Conservation (phyloP, 805 yeast genomes). For the Yarrowia osloensis region DNA sequence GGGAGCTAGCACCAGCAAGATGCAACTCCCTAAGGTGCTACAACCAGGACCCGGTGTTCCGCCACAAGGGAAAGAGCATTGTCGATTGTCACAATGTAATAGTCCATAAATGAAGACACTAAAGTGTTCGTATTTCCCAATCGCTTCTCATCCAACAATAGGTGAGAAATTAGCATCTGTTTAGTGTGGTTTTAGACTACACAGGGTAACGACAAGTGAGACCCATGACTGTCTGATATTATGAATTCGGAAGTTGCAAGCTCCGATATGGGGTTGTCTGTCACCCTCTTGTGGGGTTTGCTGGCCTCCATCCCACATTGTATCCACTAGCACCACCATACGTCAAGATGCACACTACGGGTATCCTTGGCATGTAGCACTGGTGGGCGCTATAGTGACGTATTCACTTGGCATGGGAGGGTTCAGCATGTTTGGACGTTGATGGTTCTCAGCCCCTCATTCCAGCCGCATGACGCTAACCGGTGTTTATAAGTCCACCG, state of each 20-base stretch:
- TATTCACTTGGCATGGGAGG: not conserved
- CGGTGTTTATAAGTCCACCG: slow-evolving; percentile 5
- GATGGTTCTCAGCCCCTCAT: slow-evolving; percentile 6
- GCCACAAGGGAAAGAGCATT: too few species aligned
- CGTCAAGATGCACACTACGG: not conserved
- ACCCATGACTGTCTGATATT: slow-evolving; percentile 3
- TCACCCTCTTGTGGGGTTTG: not conserved
- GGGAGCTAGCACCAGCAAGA: too few species aligned
- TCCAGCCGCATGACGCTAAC: slow-evolving; percentile 17
- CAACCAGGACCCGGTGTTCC: too few species aligned
- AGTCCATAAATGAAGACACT: not conserved
- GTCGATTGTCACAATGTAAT: too few species aligned
- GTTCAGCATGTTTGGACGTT: not conserved
- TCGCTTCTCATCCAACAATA: not conserved
- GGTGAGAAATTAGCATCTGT: not conserved
- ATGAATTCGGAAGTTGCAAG: not conserved
- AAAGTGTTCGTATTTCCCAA: not conserved
- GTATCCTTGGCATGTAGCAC: not conserved
- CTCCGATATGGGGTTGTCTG: not conserved
- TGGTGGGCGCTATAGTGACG: not conserved
- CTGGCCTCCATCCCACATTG: not conserved
- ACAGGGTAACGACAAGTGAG: not conserved
- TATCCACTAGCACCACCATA: not conserved
- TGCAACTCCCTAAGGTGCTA: too few species aligned
- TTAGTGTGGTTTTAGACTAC: slow-evolving; percentile 8